These are phyloP conservation scores for Medicago ruthenica DNA, from an alignment of 306 rosid species.

Conservation along the genomic window DNA sequence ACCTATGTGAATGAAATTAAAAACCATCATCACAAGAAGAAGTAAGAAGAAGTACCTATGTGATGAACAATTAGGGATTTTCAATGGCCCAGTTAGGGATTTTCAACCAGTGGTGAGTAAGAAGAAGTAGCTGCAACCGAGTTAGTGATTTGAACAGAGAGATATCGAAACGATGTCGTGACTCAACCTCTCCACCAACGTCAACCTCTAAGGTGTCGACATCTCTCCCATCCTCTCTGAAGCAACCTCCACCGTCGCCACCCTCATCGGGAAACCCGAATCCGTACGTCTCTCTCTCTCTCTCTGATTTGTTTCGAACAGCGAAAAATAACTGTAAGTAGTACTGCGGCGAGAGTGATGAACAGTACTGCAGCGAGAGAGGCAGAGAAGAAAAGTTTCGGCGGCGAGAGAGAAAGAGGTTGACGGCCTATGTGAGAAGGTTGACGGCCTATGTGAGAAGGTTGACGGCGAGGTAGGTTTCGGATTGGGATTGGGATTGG, in stretches of 20 bases:
- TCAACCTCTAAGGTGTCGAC: conserved; percentile 73
- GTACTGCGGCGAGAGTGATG: no score
- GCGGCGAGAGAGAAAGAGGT: no score
- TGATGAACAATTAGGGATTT: neutral
- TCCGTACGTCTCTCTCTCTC: conserved; percentile 52
- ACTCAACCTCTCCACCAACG: no score
- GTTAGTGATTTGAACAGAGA: neutral
- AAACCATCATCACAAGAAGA: no score
- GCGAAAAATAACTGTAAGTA: neutral
- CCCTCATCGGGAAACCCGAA: conserved; percentile 76
- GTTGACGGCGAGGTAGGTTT: conserved; percentile 56
- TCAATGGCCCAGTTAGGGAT: no score
- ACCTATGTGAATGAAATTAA: no score
- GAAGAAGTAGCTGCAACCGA: neutral
- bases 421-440: no score
- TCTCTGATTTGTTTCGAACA: neutral
- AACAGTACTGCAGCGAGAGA: no score
- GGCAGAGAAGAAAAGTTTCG: no score
- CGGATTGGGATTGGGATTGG: conserved; percentile 44
- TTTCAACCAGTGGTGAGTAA: neutral
- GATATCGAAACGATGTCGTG: conserved; percentile 63
- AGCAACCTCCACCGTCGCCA: conserved; percentile 83
- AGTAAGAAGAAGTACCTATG: no score
- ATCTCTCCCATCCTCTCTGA: conserved; percentile 89
- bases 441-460: no score